Conservation (phyloP, 169 alveolate genomes). For the Cryptosporidium viatorum region DNA sequence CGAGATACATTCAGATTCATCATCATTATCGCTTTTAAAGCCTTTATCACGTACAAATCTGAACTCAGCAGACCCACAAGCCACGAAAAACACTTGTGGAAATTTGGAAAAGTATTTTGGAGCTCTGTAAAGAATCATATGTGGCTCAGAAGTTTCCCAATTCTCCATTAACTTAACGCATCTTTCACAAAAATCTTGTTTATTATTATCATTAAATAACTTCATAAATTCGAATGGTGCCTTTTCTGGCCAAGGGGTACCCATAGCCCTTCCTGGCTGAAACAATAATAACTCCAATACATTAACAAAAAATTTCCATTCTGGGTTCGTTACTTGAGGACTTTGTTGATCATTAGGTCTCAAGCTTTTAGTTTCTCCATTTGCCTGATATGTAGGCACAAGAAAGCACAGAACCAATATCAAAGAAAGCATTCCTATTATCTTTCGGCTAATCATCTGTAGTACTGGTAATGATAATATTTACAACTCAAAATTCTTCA, state of each 20-base stretch:
- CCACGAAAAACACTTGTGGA: constrained; percentile 27
- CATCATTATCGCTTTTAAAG: not conserved
- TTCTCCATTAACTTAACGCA: constrained; percentile 29
- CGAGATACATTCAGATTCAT: not conserved
- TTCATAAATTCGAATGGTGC: constrained; percentile 49
- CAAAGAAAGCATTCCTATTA: not conserved
- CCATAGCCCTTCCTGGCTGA: constrained; percentile 74
- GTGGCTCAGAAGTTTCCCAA: constrained; percentile 66
- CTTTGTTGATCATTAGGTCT: not conserved
- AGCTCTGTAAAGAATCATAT: constrained; percentile 56
- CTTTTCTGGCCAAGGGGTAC: constrained; percentile 66
- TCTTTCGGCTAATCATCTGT: not conserved
- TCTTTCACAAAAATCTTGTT: constrained; percentile 24
- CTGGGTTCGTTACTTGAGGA: not conserved
- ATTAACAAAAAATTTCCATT: constrained; percentile 36
- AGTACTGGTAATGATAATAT: not conserved
- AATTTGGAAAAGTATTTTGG: constrained; percentile 47
- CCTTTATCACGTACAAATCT: not conserved
- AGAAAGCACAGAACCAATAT: not conserved
- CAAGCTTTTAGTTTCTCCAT: not conserved
- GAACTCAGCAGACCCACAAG: constrained; percentile 43
- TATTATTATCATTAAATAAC: constrained; percentile 1
- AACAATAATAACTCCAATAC: constrained; percentile 32
- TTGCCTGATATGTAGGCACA: not conserved
- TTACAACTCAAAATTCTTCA: not conserved